Conservation (phyloP, 1,284 basidiomycete species). For the Amylostereum areolatum region DNA sequence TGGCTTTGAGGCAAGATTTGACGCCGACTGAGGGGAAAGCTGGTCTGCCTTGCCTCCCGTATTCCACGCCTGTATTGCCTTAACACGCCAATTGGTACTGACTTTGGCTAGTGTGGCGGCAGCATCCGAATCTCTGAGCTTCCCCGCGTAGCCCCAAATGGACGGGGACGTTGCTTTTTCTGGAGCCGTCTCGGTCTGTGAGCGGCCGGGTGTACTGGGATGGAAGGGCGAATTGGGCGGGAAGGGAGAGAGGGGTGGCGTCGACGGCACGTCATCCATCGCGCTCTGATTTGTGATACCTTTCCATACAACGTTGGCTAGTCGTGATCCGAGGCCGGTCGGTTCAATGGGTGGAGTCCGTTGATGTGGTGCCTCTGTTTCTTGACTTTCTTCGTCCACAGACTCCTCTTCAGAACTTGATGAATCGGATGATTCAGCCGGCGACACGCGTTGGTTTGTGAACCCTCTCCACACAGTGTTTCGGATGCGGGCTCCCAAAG, state of each 20-base stretch:
- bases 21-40: constrained; percentile 1
- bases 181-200: constrained; percentile 13
- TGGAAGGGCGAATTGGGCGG: constrained; percentile 15
- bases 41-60: constrained; percentile 14
- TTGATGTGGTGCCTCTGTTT: constrained; percentile 22
- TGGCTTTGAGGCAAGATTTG: constrained; percentile 4
- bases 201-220: constrained; percentile 8
- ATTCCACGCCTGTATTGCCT: constrained; percentile 35
- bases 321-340: constrained; percentile 44
- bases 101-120: constrained; percentile 64
- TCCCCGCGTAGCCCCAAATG: constrained; percentile 67
- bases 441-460: constrained; percentile 40
- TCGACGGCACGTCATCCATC: constrained; percentile 55
- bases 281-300: constrained; percentile 71
- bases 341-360: constrained; percentile 3
- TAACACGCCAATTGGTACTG: constrained; percentile 69
- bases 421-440: constrained; percentile 29
- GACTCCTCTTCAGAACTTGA: constrained; percentile 27
- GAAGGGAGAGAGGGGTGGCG: constrained; percentile 25
- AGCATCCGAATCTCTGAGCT: constrained; percentile 65
- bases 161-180: constrained; percentile 7
- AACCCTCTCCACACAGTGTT: constrained; percentile 67
- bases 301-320: constrained; percentile 61
- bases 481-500: constrained; percentile 50
- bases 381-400: constrained; percentile 31